phyloP scores from a whole-genome alignment of 1,284 basidiomycete species.

The Malassezia yamatoensis region DNA sequence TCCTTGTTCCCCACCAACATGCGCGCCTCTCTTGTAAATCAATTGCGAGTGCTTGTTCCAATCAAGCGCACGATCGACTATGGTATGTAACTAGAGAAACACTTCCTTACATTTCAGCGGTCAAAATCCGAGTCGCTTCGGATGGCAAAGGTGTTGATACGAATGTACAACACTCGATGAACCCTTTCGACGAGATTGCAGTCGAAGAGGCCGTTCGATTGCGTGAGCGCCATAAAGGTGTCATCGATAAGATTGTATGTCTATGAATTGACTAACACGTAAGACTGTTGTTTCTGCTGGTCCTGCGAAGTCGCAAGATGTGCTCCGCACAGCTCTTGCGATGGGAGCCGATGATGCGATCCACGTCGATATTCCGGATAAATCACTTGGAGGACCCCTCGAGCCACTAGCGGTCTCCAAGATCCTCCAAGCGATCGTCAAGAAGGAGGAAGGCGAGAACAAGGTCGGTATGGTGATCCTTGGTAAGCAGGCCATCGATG shows the following conservation, averaged over 20 bases:
- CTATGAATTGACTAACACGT: not conserved
- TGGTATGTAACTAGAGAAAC: conserved; percentile 19
- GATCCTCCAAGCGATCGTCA: conserved; percentile 66
- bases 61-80: conserved; percentile 48
- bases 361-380: conserved; percentile 71
- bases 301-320: conserved; percentile 77
- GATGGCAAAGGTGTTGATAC: conserved; percentile 47
- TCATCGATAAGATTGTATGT: conserved; percentile 42
- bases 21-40: conserved; percentile 42
- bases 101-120: conserved; percentile 18
- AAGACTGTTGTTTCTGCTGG: conserved; percentile 75
- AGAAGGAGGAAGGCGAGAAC: conserved; percentile 56
- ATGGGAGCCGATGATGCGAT: conserved; percentile 94
- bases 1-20: conserved; percentile 18
- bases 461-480: conserved; percentile 78
- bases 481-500: conserved; percentile 98
- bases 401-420: conserved; percentile 82
- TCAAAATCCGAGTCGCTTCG: conserved; percentile 46
- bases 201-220: conserved; percentile 94
- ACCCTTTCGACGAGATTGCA: conserved; percentile 54
- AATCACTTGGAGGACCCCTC: conserved; percentile 54
- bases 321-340: conserved; percentile 85
- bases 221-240: conserved; percentile 64
- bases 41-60: conserved; percentile 44
- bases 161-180: conserved; percentile 51